Evolutionary conservation across 345 rosid species (phyloP).

Genomic region (Leavenworthia alabamica): DNA sequence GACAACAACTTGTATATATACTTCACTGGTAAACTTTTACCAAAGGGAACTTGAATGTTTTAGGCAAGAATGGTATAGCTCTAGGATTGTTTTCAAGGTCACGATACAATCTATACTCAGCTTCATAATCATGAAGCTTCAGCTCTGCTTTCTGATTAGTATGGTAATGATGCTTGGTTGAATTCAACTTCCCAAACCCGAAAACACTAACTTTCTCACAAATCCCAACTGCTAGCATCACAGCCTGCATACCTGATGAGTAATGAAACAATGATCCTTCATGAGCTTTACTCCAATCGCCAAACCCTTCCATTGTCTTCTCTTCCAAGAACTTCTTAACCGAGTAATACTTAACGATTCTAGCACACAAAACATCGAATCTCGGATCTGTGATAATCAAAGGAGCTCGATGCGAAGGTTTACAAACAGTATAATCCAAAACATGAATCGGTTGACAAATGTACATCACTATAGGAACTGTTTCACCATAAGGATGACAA

Average conservation of each 20-base stretch:
- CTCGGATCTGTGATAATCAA: slow-evolving; percentile 70
- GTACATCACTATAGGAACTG: slow-evolving; percentile 67
- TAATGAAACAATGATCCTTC: slow-evolving; percentile 82
- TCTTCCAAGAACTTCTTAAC: slow-evolving; percentile 51
- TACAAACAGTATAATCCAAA: slow-evolving; percentile 70
- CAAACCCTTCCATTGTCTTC: slow-evolving; percentile 41
- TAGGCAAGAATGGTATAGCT: slow-evolving; percentile 65
- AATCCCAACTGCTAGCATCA: slow-evolving; percentile 67
- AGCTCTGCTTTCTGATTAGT: slow-evolving; percentile 87
- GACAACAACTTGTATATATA: slow-evolving; percentile 2
- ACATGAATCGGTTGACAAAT: slow-evolving; percentile 82
- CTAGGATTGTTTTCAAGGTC: slow-evolving; percentile 51
- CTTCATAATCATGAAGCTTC: slow-evolving; percentile 69
- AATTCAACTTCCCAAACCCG: slow-evolving; percentile 72
- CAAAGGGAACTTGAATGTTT: slow-evolving; percentile 57
- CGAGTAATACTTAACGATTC: slow-evolving; percentile 83
- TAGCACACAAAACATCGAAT: slow-evolving; percentile 65
- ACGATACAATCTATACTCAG: slow-evolving; percentile 63
- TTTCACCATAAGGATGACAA: slow-evolving; percentile 77
- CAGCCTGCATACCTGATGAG: slow-evolving; percentile 92
- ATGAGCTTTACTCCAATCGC: slow-evolving; percentile 56
- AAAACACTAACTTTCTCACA: slow-evolving; percentile 77
- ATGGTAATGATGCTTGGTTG: slow-evolving; percentile 79
- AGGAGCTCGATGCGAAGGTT: slow-evolving; percentile 49
- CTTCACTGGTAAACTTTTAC: slow-evolving; percentile 53